Conservation (phyloP, 2,329 filamentous ascomycete species). For the Phialophora tarda region DNA sequence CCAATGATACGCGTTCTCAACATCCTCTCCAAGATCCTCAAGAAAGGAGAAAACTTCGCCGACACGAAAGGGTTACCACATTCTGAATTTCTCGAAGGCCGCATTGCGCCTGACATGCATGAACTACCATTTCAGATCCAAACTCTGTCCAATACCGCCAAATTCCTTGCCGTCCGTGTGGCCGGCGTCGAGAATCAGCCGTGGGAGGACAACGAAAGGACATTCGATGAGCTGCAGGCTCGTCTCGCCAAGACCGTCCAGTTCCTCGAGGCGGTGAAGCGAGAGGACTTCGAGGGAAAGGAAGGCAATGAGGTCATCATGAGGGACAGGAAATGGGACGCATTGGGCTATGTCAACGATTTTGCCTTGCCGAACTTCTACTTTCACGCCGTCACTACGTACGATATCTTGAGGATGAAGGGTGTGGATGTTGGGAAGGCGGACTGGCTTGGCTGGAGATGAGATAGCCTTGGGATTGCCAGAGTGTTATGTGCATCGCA, state of each 20-base stretch:
- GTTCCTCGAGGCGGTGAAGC: slow-evolving; percentile 53
- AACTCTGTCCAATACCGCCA: slow-evolving; percentile 50
- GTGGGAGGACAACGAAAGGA: slow-evolving; percentile 54
- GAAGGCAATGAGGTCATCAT: slow-evolving; percentile 51
- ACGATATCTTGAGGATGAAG: slow-evolving; percentile 65
- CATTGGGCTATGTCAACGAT: slow-evolving; percentile 54
- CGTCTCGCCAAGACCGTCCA: slow-evolving; percentile 56
- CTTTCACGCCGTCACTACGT: slow-evolving; percentile 67
- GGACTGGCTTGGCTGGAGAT: slow-evolving; percentile 56
- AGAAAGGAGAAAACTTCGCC: slow-evolving; percentile 52
- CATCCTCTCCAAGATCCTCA: slow-evolving; percentile 51
- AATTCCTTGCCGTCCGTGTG: slow-evolving; percentile 49
- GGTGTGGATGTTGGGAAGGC: slow-evolving; percentile 67
- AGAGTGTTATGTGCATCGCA: background rate
- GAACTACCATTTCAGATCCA: slow-evolving; percentile 58
- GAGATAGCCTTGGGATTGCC: background rate
- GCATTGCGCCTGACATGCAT: slow-evolving; percentile 58
- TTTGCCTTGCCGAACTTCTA: slow-evolving; percentile 66
- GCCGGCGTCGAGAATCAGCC: slow-evolving; percentile 44
- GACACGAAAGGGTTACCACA: slow-evolving; percentile 47
- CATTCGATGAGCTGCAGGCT: slow-evolving; percentile 56
- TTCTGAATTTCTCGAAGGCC: slow-evolving; percentile 48
- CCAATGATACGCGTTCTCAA: slow-evolving; percentile 52
- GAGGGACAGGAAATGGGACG: slow-evolving; percentile 50
- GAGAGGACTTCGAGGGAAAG: slow-evolving; percentile 51